phyloP scores from a whole-genome alignment of 1,284 basidiomycete genomes.

The Ustanciosporium gigantosporum region DNA sequence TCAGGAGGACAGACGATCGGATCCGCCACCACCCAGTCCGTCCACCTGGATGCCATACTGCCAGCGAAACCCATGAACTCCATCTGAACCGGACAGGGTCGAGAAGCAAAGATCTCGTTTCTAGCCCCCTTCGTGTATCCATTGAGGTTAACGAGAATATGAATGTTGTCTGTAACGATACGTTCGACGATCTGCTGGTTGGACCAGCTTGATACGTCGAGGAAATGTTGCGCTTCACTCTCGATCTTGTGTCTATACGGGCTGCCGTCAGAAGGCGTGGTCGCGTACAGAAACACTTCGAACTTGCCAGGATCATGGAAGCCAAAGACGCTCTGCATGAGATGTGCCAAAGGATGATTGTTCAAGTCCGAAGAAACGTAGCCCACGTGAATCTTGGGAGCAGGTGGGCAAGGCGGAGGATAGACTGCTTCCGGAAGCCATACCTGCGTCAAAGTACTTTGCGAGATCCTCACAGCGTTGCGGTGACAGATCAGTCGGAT shows the following conservation, averaged over 20 bases:
- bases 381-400: constrained; percentile 66
- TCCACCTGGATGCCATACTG: constrained; percentile 68
- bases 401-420: constrained; percentile 66
- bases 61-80: constrained; percentile 66
- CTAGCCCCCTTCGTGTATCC: constrained; percentile 72
- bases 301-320: constrained; percentile 66
- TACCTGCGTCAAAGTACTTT: constrained; percentile 65
- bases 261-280: constrained; percentile 67
- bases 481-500: constrained; percentile 69
- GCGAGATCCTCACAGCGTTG: constrained; percentile 68
- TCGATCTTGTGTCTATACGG: constrained; percentile 67
- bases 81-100: constrained; percentile 69
- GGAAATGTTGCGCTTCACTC: constrained; percentile 64
- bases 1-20: constrained; percentile 66
- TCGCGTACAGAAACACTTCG: constrained; percentile 68
- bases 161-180: constrained; percentile 67
- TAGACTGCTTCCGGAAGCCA: constrained; percentile 66
- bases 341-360: constrained; percentile 70
- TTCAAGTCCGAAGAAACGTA: constrained; percentile 70
- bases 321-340: constrained; percentile 70
- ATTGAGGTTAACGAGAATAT: constrained; percentile 68
- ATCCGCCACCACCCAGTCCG: constrained; percentile 69
- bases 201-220: constrained; percentile 66
- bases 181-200: constrained; percentile 64
- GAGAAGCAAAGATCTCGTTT: constrained; percentile 70